Base-by-base conservation (phyloP, 83 land plant species). In the Larix sibirica region DNA sequence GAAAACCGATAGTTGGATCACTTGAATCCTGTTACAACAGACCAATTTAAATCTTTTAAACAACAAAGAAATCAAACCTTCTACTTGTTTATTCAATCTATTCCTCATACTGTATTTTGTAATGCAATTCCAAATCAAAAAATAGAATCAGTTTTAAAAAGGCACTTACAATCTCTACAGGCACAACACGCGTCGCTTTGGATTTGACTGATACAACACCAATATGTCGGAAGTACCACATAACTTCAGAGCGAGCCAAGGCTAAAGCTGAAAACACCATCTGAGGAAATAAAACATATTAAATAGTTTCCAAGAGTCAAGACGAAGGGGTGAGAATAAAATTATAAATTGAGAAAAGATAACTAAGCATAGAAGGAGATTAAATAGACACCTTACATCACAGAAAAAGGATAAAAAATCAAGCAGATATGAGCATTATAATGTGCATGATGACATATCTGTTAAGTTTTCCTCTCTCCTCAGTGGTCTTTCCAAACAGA, bases 231-330 rank as follows among this genome's bases (percentile, higher is more conserved):
- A 98, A 96, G 82, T 93, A 98, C 99, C 99, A 98, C 24, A 91
- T 63, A 54, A 94, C 85, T 84, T 98, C 99, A 68, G 68, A 84
- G 74, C 98, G 94, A 64, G 96, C 93, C 79, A 98, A 87, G 66
- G 99, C 96, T 85, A 98, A 87, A 17, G 99, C 96, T 81, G 99
- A 95, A 89, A 93, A 96, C 8, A 95, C 98, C 99, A 98, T 96
- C 99, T 98, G 91, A 59, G 33, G n/a, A 40, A n/a, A 33, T n/a
- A 20, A 64, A 66, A 23, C 28, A 66, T 4, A 66, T 50, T 50
- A 50, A 50, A 50, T 50, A 50, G 56, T 50, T 50, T 50, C 56
- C 56, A 50, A 50, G 56, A 50, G 13, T 50, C 56, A 50, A 50
- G 56, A 50, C 56, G 9, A 42, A 42, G 6, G 56, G 12, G 13